Percentiles rank a stretch among this genome's conserved stretches.
Conservation (phyloP, 2,329 filamentous ascomycete species). For the Colletotrichum eremochloae region DNA sequence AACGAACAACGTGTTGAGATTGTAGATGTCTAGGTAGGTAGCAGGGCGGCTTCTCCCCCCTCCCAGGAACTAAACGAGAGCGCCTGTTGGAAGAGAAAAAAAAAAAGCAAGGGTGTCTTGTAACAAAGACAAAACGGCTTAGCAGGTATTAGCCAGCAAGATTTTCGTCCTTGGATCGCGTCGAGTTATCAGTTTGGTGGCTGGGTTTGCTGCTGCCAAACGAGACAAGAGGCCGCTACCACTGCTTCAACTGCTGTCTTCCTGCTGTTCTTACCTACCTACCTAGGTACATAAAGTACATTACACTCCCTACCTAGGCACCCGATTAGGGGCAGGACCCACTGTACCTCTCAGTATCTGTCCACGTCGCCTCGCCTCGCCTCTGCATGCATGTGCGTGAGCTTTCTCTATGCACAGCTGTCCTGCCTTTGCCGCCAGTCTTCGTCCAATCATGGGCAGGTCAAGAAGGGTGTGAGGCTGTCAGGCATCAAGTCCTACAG, state of each 20-base stretch:
- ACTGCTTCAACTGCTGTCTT: too few species aligned
- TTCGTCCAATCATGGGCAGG: slow-evolving; percentile 21
- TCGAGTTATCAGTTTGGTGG: slow-evolving; percentile 1
- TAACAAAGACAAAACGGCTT: slow-evolving; percentile 1
- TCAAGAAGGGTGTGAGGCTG: slow-evolving; percentile 2
- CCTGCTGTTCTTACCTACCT: neutral
- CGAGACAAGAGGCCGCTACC: too few species aligned
- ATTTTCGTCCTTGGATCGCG: slow-evolving; percentile 27
- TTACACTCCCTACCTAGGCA: neutral
- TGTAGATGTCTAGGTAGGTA: neutral
- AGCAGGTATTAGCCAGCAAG: slow-evolving; percentile 17
- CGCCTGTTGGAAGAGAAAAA: neutral
- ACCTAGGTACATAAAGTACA: neutral
- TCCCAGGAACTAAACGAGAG: neutral
- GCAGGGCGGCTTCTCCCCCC: too few species aligned
- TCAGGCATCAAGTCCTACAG: slow-evolving; percentile 34
- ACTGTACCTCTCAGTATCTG: neutral
- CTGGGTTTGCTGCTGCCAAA: neutral
- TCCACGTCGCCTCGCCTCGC: neutral
- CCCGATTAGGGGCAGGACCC: neutral
- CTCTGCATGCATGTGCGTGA: neutral
- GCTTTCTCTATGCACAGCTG: slow-evolving; percentile 9
- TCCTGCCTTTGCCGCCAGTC: slow-evolving; percentile 33
- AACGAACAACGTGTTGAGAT: slow-evolving; percentile 16
- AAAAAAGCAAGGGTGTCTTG: neutral